Base-by-base conservation (phyloP, 129 eudicot species). In the Flaveria bidentis region DNA sequence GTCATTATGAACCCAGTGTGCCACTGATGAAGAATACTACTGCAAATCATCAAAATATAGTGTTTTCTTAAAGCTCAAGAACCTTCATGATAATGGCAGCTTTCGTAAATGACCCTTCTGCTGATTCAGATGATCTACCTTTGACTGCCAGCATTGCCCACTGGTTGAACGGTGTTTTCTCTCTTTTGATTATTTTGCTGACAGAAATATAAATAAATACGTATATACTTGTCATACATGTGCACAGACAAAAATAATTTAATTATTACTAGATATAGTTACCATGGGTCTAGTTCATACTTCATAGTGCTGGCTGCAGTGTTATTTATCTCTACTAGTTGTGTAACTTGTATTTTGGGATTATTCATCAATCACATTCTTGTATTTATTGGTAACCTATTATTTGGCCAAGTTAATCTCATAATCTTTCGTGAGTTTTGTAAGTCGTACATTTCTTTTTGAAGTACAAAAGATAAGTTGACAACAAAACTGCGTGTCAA, bases 21-120 rank as follows among this genome's bases (percentile, higher is more conserved):
- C 69, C 68, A 65, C 71, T 74, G 28, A 56, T 28, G 84, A 72
- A 66, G 62, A 51, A 72, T 64, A 71, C 64, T 9, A 71, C 44
- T 10, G 66, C 56, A 39, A 22, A 53, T 52, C 74, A 53, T 73
- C 68, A 22, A 39, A 25, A 33, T 44, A 15, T 50, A 52, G 60
- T 36, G 60, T 50, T 72, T 20, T 23, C 49, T 72, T 72, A 39
- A 72, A 70, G 83, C 73, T 79, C 22, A 36, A 61, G 41, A 39
- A 63, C 2, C 16, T 72, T 72, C 67, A 72, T 63, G 67, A 79
- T 62, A 50, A 79, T 41, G 83, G 67, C 30, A 79, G 28, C 58
- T 52, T 26, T 42, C 61, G 73, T 58, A 52, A 72, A 67, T 42
- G 4, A 13, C 17, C 46, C 16, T 44, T 75, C 33, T 51, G 28